phyloP scores from a whole-genome alignment of 345 rosid species.

The Boechera retrofracta region DNA sequence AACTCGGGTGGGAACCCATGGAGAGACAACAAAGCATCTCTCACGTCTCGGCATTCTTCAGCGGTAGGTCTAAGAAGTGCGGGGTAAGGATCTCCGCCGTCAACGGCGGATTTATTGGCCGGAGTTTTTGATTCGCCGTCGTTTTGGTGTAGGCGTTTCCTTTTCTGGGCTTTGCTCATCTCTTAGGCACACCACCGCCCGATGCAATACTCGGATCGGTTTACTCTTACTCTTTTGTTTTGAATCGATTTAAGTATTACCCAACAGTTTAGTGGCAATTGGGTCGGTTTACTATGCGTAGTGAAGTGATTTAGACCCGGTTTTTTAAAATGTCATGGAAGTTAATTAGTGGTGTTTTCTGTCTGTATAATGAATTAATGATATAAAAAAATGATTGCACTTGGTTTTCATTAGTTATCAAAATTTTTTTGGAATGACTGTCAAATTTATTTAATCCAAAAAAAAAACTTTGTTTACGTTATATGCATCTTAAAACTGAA shows the following conservation, averaged over 20 bases:
- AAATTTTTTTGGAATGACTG: no score
- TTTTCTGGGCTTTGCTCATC: slow-evolving; percentile 40
- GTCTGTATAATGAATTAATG: no score
- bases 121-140: slow-evolving; percentile 36
- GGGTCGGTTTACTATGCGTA: not conserved
- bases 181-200: not conserved
- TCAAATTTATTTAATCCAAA: no score
- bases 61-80: slow-evolving; percentile 24
- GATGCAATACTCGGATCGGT: slow-evolving; percentile 15
- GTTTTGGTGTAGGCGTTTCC: slow-evolving; percentile 36
- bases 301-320: no score
- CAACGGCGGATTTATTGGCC: slow-evolving; percentile 28
- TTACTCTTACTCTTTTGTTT: not conserved
- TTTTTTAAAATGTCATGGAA: no score
- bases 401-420: no score
- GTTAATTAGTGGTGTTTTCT: no score
- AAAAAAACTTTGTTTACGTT: no score
- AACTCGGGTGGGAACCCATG: slow-evolving; percentile 48
- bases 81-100: slow-evolving; percentile 36
- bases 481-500: no score
- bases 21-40: slow-evolving; percentile 43
- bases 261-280: not conserved
- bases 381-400: no score
- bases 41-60: slow-evolving; percentile 40
- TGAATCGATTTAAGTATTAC: not conserved